Evolutionary conservation across 108 stramenopile genomes (phyloP), one percentile per base, ranked within the genome.

Genomic region (Fistulifera pelliculosa): DNA sequence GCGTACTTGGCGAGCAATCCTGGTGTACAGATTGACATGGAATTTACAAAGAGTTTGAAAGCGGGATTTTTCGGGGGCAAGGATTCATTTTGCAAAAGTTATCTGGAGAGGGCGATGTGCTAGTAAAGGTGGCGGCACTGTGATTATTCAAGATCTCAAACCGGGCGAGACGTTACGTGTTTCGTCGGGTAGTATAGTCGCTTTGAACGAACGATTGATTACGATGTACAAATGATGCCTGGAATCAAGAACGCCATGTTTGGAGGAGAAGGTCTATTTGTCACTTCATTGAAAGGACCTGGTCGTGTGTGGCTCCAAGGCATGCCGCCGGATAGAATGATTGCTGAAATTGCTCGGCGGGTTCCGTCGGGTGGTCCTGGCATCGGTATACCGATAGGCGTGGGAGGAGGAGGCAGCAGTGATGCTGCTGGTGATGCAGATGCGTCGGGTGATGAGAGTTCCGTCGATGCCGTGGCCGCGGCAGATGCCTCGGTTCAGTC

Each of bases 271-370:
- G 93, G 89, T 7, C 45, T 94, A 16, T 94, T 94, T 65, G 54
- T 94, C 12, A 86, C 93, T 15, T 78, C 84, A 19, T 68, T 94
- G 38, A 77, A 57, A 17, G 93, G 93, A 27, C 91, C 91, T 1
- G 74, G 74, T 18, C 38, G 44, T 22, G 80, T 88, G 7, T 90
- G 86, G 80, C 68, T 93, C 4, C 92, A 93, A 57, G 84, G 88
- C 15, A 69, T 88, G 71, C 92, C 92, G n/a, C 77, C 88, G n/a
- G 88, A 93, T 66, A 76, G 92, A 1, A 90, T 90, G 84, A 85
- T 90, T 65, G 77, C 75, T 27, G 83, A 81, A 62, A 93, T 93
- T 52, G 87, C 86, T 27, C 62, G 83, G 16, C 74, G 92, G 22
- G 80, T 90, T 1, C 92, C 92, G 5, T 53, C 74, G 22, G 81